These are phyloP conservation scores for Pelargonium cotyledonis DNA, from an alignment of 441 rosid species.

Conservation along the genomic window DNA sequence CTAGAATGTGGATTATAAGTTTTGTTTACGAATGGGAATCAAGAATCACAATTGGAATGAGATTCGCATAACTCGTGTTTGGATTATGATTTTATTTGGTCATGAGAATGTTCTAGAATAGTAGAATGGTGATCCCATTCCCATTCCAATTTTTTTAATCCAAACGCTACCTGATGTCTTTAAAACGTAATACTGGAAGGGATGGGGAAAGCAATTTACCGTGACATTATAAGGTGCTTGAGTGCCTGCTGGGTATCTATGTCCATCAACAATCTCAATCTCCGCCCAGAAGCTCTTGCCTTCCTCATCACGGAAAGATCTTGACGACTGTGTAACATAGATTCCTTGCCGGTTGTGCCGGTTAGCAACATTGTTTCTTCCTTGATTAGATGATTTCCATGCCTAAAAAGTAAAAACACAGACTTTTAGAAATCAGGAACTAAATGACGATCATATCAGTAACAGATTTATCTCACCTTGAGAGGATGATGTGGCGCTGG, in stretches of 20 bases:
- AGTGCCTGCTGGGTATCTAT: conserved; percentile 83
- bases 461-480: conserved; percentile 49
- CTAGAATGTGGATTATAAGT: too few species aligned
- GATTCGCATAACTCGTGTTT: too few species aligned
- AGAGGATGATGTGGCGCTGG: conserved; percentile 95
- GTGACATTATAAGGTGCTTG: conserved; percentile 95
- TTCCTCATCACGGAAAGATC: conserved; percentile 97
- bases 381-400: conserved; percentile 88
- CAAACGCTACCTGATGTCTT: too few species aligned
- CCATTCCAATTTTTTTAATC: too few species aligned
- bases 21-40: too few species aligned
- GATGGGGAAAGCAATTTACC: conserved; percentile 38
- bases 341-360: conserved; percentile 76
- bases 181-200: neutral
- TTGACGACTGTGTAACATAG: conserved; percentile 69
- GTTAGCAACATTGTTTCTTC: conserved; percentile 77
- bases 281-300: conserved; percentile 97
- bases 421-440: conserved; percentile 5
- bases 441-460: conserved; percentile 14
- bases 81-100: too few species aligned
- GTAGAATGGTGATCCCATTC: too few species aligned
- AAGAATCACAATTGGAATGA: too few species aligned
- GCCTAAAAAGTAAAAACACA: conserved; percentile 46
- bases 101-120: too few species aligned
- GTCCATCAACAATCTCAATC: conserved; percentile 79